These are phyloP conservation scores for Claviceps cyperi DNA, from an alignment of 2,329 filamentous ascomycete genomes.

Conservation along the genomic window DNA sequence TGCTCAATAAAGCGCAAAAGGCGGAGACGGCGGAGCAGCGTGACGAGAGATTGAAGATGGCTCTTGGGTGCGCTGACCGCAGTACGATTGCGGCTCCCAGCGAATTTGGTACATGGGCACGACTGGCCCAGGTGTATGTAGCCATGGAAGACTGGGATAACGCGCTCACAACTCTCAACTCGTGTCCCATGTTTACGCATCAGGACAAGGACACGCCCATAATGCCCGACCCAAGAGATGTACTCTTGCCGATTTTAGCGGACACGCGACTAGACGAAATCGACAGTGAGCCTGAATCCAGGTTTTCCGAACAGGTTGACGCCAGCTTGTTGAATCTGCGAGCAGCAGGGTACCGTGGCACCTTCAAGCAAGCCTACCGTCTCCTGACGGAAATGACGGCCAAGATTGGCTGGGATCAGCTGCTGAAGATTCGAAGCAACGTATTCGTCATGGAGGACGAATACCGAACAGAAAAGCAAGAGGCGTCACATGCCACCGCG, in stretches of 20 bases:
- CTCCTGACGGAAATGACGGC: conserved; percentile 91
- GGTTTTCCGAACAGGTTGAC: conserved; percentile 74
- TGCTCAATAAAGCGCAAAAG: conserved; percentile 63
- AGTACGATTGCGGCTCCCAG: conserved; percentile 91
- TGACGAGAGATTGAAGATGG: conserved; percentile 63
- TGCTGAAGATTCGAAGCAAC: conserved; percentile 85
- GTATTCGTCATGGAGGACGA: conserved; percentile 99
- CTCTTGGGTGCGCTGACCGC: conserved; percentile 82
- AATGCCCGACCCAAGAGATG: conserved; percentile 83
- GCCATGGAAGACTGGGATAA: conserved; percentile 93
- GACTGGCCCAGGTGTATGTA: conserved; percentile 86
- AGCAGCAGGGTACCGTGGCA: conserved; percentile 82
- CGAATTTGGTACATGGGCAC: conserved; percentile 94
- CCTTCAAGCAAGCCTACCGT: conserved; percentile 87
- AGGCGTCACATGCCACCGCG: conserved; percentile 28
- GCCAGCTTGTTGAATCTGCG: conserved; percentile 73
- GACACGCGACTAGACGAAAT: conserved; percentile 93
- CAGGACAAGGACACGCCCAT: conserved; percentile 93
- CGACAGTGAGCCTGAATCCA: conserved; percentile 73
- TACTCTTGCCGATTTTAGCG: conserved; percentile 71
- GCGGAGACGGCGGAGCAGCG: conserved; percentile 39
- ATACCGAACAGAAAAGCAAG: conserved; percentile 77
- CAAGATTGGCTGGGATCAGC: conserved; percentile 94
- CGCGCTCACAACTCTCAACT: conserved; percentile 87
- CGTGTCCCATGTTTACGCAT: conserved; percentile 99